A percentile compares a stretch with the other conserved stretches of the same genome.
phyloP scores from a whole-genome alignment of 495 filamentous ascomycete genomes.

The Aspergillus ostianus region DNA sequence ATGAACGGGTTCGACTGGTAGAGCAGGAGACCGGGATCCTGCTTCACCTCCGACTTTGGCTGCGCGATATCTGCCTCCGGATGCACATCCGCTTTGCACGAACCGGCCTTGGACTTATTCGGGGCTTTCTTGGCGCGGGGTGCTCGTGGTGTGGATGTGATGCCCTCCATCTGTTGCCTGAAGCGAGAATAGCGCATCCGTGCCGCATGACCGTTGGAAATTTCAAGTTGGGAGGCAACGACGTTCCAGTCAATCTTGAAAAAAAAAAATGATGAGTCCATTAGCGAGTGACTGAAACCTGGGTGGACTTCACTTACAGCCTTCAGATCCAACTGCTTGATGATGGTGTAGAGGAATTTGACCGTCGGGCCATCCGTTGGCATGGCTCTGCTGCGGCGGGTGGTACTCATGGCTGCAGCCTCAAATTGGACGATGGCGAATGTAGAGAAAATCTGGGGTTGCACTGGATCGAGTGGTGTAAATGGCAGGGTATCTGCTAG shows the following conservation, averaged over 20 bases:
- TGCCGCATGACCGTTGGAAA: slow-evolving; percentile 78
- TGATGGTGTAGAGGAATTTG: slow-evolving; percentile 71
- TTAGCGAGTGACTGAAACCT: neutral
- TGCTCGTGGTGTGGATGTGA: slow-evolving; percentile 20
- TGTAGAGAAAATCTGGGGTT: neutral
- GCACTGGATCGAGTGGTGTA: neutral
- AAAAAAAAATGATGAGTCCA: neutral
- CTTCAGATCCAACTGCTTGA: slow-evolving; percentile 73
- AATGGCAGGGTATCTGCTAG: neutral
- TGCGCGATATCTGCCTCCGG: slow-evolving; percentile 2
- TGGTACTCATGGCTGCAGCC: slow-evolving; percentile 18
- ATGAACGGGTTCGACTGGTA: slow-evolving; percentile 16
- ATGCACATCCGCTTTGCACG: slow-evolving; percentile 11
- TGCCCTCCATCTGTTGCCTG: slow-evolving; percentile 57
- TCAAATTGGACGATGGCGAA: neutral
- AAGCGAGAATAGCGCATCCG: slow-evolving; percentile 80
- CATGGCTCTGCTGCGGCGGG: slow-evolving; percentile 44
- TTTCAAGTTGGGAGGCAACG: slow-evolving; percentile 60
- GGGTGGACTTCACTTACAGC: slow-evolving; percentile 45
- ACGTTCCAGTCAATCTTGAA: slow-evolving; percentile 73
- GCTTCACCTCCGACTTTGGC: slow-evolving; percentile 13
- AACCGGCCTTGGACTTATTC: slow-evolving; percentile 16
- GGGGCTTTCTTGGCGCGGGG: slow-evolving; percentile 24
- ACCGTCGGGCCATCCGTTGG: slow-evolving; percentile 46
- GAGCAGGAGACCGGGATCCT: slow-evolving; percentile 9